Conservation (phyloP, 805 yeast species). For the Ogataea glucozyma region DNA sequence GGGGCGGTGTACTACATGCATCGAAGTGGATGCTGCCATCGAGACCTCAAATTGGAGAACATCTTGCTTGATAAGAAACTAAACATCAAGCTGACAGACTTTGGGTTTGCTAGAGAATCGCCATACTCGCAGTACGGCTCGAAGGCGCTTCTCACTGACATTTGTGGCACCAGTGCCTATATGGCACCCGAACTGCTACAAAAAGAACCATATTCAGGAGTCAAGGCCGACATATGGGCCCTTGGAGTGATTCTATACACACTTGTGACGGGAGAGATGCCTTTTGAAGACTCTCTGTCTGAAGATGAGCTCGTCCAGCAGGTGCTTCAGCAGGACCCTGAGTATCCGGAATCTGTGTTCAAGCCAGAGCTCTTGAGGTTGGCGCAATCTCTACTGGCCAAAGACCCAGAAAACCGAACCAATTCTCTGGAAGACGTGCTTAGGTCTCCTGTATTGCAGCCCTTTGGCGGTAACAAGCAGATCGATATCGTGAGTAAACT, state of each 20-base stretch:
- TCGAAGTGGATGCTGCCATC: slow-evolving; percentile 72
- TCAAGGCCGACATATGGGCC: slow-evolving; percentile 87
- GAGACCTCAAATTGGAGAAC: slow-evolving; percentile 85
- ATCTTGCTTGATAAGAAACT: slow-evolving; percentile 58
- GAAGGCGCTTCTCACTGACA: slow-evolving; percentile 59
- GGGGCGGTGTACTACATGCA: slow-evolving; percentile 76
- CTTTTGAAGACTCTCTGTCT: slow-evolving; percentile 73
- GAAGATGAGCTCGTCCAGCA: slow-evolving; percentile 62
- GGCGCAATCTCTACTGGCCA: slow-evolving; percentile 55
- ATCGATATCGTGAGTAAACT: slow-evolving; percentile 41
- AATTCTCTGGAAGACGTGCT: slow-evolving; percentile 50
- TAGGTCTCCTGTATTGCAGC: slow-evolving; percentile 49
- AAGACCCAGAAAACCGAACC: slow-evolving; percentile 68
- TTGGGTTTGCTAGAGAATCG: slow-evolving; percentile 88
- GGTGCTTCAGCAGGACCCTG: slow-evolving; percentile 68
- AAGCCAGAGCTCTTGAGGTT: slow-evolving; percentile 54
- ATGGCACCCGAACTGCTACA: slow-evolving; percentile 93
- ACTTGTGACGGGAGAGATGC: slow-evolving; percentile 81
- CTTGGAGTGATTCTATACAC: slow-evolving; percentile 88
- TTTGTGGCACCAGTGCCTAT: slow-evolving; percentile 93
- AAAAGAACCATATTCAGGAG: slow-evolving; percentile 72
- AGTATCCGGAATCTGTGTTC: slow-evolving; percentile 39
- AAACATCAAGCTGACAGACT: slow-evolving; percentile 80
- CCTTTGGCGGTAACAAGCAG: slow-evolving; percentile 42
- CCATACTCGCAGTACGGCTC: slow-evolving; percentile 32